phyloP scores from a whole-genome alignment of 129 eudicot genomes.

The Logfia minima region DNA sequence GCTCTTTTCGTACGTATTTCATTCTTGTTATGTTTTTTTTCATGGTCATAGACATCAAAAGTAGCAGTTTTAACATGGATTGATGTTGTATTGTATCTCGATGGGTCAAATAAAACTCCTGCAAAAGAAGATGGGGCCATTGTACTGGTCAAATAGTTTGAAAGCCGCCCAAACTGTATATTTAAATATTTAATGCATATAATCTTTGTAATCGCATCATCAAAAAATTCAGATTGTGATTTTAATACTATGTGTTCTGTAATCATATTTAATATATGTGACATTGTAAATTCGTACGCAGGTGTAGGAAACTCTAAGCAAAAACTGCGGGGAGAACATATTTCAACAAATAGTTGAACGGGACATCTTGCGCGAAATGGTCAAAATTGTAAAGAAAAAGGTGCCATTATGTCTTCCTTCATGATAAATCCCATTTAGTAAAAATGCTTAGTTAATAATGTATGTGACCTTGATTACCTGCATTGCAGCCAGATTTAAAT shows the following conservation, averaged over 20 bases:
- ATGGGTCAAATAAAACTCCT: neutral
- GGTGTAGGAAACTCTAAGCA: conserved; percentile 85
- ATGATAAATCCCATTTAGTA: neutral
- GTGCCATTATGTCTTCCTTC: conserved; percentile 26
- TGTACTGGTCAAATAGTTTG: neutral
- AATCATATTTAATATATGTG: neutral
- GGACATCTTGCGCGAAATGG: conserved; percentile 82
- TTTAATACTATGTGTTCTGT: neutral
- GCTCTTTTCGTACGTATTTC: conserved; percentile 66
- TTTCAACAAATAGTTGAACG: conserved; percentile 75
- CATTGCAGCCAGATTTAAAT: conserved; percentile 69
- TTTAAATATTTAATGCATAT: neutral
- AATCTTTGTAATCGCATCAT: neutral
- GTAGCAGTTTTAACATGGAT: neutral
- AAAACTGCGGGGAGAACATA: conserved; percentile 70
- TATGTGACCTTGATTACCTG: conserved; percentile 5
- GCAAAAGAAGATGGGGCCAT: neutral
- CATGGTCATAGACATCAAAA: neutral
- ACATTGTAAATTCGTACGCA: conserved; percentile 10
- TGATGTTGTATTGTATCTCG: neutral
- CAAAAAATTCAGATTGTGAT: neutral
- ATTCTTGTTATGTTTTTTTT: neutral
- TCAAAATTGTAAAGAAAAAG: conserved; percentile 88
- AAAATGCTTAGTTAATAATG: neutral
- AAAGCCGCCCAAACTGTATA: neutral